Conservation (phyloP, 345 rosid genomes). For the Ailanthus altissimus region DNA sequence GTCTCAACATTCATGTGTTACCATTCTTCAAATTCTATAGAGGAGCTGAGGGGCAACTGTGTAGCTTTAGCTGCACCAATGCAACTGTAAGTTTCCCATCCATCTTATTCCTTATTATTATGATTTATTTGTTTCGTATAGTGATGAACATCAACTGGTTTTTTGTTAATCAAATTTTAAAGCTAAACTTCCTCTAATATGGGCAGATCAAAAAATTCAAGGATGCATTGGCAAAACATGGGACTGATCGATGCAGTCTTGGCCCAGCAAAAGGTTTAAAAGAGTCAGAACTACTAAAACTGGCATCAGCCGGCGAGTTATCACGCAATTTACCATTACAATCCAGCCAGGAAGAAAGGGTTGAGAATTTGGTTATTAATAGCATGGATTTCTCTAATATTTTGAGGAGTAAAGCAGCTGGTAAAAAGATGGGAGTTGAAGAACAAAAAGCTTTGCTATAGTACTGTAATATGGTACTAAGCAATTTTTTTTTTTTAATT, state of each 20-base stretch:
- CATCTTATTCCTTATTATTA: background rate
- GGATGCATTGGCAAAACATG: conserved; percentile 59
- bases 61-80: conserved; percentile 80
- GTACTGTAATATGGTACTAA: background rate
- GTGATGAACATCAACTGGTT: background rate
- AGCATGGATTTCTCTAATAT: conserved; percentile 21
- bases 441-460: conserved; percentile 22
- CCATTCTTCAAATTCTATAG: conserved; percentile 82
- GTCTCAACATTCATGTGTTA: conserved; percentile 65
- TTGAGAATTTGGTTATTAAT: conserved; percentile 20
- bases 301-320: conserved; percentile 41
- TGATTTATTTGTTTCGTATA: background rate
- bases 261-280: conserved; percentile 60
- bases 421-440: background rate
- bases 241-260: conserved; percentile 41
- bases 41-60: conserved; percentile 63
- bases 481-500: background rate
- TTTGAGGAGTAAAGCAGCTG: conserved; percentile 13
- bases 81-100: conserved; percentile 45
- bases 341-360: conserved; percentile 4
- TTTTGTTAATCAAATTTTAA: background rate
- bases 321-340: background rate
- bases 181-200: background rate
- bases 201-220: conserved; percentile 69
- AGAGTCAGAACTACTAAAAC: conserved; percentile 37